A percentile compares a stretch with the other conserved stretches of the same genome.
Evolutionary conservation across 1,139 yeast genomes (phyloP).

Genomic region (Nakaseomyces delphensis): DNA sequence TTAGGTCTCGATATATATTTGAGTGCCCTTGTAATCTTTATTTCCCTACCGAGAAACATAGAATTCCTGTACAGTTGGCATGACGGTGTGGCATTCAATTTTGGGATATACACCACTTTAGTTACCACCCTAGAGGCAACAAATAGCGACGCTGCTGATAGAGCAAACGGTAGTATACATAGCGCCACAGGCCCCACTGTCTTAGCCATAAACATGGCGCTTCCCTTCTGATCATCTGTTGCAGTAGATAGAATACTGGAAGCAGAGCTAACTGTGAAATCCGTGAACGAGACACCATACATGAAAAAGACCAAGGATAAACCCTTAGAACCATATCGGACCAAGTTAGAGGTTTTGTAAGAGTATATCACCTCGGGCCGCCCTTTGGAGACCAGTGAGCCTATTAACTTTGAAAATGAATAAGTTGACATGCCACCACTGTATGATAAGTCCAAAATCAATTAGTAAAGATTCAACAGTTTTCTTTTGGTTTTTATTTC

Average conservation of each 20-base stretch:
- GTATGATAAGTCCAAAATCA: too few relatives aligned
- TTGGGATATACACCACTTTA: constrained; percentile 23
- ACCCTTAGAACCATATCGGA: constrained; percentile 22
- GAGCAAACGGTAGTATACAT: constrained; percentile 24
- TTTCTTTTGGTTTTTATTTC: too few relatives aligned
- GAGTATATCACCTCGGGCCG: constrained; percentile 22
- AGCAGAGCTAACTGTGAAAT: constrained; percentile 25
- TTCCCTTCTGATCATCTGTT: constrained; percentile 12
- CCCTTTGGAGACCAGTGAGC: constrained; percentile 7
- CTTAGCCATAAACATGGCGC: constrained; percentile 16
- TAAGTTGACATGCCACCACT: not conserved
- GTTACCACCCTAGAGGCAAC: constrained; percentile 26
- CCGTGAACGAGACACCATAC: constrained; percentile 27
- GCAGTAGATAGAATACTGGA: constrained; percentile 14
- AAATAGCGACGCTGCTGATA: constrained; percentile 22
- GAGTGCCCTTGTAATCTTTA: constrained; percentile 14
- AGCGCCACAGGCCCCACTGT: constrained; percentile 22
- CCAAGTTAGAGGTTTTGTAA: constrained; percentile 17
- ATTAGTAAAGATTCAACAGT: too few relatives aligned
- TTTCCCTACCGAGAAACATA: constrained; percentile 16
- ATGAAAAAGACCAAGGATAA: constrained; percentile 23
- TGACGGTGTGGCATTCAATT: constrained; percentile 11
- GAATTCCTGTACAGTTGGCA: constrained; percentile 22
- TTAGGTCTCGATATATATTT: constrained; percentile 16
- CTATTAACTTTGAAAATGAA: constrained; percentile 1